phyloP scores from a whole-genome alignment of 139 green algal species.

The Chlamydomonas applanata region DNA sequence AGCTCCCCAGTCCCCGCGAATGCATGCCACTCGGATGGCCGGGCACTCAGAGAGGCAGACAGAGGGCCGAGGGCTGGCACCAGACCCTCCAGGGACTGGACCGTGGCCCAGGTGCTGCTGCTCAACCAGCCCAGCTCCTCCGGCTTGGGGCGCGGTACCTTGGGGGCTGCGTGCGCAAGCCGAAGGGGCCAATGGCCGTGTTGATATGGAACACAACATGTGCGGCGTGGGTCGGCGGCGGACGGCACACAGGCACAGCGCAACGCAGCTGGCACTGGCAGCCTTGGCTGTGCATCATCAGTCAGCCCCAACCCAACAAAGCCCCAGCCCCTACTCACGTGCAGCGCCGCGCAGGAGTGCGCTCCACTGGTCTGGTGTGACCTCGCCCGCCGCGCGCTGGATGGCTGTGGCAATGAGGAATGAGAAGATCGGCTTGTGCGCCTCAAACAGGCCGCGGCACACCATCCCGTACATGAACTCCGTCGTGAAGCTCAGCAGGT shows the following conservation, averaged over 20 bases:
- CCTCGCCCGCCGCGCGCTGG: constrained; percentile 31
- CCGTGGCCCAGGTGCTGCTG: neutral
- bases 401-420: constrained; percentile 67
- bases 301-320: neutral
- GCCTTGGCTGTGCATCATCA: neutral
- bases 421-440: constrained; percentile 75
- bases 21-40: no score
- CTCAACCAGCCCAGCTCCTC: constrained; percentile 14
- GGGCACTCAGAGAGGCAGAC: no score
- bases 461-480: constrained; percentile 67
- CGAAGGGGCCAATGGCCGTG: no score
- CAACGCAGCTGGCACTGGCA: neutral
- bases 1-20: no score
- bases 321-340: neutral
- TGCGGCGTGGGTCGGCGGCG: no score
- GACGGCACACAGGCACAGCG: no score
- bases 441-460: constrained; percentile 74
- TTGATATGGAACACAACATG: no score
- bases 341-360: constrained; percentile 63
- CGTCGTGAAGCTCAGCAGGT: constrained; percentile 57
- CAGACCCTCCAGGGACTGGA: constrained; percentile 19
- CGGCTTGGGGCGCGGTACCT: neutral
- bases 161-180: constrained; percentile 9
- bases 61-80: constrained; percentile 5
- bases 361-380: constrained; percentile 58